Conservation (phyloP, 2,329 filamentous ascomycete species). For the Fusarium sp. region DNA sequence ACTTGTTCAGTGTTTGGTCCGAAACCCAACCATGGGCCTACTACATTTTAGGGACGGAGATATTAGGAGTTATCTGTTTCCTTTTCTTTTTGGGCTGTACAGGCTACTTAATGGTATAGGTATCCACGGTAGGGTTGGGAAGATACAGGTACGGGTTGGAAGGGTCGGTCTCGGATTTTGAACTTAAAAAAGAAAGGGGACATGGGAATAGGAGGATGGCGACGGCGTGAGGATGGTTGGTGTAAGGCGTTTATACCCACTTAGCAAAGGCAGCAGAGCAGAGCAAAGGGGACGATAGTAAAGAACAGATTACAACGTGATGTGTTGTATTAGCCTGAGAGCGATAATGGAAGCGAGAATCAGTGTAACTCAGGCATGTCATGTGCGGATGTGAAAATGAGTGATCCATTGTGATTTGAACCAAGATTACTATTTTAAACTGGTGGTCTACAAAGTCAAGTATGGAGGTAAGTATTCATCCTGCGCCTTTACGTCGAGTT, state of each 20-base stretch:
- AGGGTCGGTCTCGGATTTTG: conserved; percentile 14
- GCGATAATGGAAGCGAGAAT: neutral
- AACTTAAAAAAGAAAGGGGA: conserved; percentile 19
- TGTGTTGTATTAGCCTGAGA: neutral
- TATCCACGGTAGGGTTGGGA: neutral
- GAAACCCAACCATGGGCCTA: conserved; percentile 25
- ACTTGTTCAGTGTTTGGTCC: conserved; percentile 19
- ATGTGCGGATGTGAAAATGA: neutral
- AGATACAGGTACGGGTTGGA: conserved; percentile 14
- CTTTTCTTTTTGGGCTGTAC: conserved; percentile 25
- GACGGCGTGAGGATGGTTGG: conserved; percentile 38
- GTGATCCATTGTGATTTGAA: neutral
- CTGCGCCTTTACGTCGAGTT: neutral
- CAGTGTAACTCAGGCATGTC: neutral
- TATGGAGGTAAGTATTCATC: neutral
- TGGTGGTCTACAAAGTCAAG: neutral
- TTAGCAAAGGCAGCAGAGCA: conserved; percentile 36
- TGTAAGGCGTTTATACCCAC: conserved; percentile 49
- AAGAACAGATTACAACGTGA: conserved; percentile 5
- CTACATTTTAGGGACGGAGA: conserved; percentile 6
- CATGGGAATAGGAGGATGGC: conserved; percentile 18
- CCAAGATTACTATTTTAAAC: neutral
- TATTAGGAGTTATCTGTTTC: conserved; percentile 20
- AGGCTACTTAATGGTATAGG: conserved; percentile 39
- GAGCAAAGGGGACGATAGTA: conserved; percentile 2